Conservation (phyloP, 1,284 basidiomycete genomes). For the Trichosporon sp. region DNA sequence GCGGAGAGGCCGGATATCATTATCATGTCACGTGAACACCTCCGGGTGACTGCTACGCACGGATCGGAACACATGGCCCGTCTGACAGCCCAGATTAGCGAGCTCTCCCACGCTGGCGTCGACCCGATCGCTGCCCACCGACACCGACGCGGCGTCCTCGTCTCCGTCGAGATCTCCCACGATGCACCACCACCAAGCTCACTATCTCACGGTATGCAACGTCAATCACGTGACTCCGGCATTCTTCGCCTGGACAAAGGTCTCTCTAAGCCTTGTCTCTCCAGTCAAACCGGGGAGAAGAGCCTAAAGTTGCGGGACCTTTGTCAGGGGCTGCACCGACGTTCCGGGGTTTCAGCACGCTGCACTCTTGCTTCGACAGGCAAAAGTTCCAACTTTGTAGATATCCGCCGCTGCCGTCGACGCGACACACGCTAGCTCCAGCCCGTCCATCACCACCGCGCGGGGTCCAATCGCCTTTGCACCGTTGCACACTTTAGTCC, state of each 20-base stretch:
- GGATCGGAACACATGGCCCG: neutral
- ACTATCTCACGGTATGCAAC: neutral
- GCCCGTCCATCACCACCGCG: neutral
- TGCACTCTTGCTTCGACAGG: neutral
- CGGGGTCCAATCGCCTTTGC: neutral
- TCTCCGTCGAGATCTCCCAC: neutral
- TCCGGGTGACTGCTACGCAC: too few relatives aligned
- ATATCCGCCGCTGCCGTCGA: neutral
- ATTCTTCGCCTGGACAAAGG: neutral
- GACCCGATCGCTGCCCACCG: too few relatives aligned
- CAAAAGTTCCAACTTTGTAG: neutral
- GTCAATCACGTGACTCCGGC: neutral
- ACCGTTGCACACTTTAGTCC: neutral
- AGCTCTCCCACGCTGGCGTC: too few relatives aligned
- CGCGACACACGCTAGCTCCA: neutral
- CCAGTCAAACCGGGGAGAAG: neutral
- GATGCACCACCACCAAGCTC: neutral
- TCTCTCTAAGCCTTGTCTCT: too few relatives aligned
- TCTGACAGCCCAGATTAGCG: neutral
- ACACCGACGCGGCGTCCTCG: too few relatives aligned
- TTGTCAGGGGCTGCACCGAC: neutral
- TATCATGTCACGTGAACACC: neutral
- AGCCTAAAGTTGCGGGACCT: slow-evolving; percentile 3
- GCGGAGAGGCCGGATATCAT: neutral
- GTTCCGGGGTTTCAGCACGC: neutral